Conservation (phyloP, 2,329 filamentous ascomycete species). For the Alternaria novae-zelandiae region DNA sequence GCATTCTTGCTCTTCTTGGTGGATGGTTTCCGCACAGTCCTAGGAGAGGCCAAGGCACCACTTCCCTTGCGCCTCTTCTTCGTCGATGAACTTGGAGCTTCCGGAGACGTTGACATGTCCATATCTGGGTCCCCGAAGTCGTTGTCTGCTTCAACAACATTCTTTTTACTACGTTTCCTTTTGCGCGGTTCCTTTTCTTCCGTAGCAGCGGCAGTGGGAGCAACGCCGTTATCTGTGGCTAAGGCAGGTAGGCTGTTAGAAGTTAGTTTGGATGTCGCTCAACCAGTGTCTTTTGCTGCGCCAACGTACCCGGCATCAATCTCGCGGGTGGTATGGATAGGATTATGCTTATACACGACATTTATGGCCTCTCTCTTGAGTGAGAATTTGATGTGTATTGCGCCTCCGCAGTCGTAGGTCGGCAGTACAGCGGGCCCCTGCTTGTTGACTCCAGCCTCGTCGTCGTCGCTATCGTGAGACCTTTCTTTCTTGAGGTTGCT, state of each 20-base stretch:
- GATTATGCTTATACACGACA: conserved; percentile 47
- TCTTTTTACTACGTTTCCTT: conserved; percentile 27
- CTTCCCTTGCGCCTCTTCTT: conserved; percentile 33
- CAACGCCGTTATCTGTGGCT: conserved; percentile 2
- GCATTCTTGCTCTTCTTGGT: conserved; percentile 26
- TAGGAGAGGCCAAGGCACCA: conserved; percentile 7
- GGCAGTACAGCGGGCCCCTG: conserved; percentile 13
- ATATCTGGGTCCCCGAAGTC: conserved; percentile 18
- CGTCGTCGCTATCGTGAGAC: conserved; percentile 16
- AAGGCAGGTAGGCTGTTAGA: conserved; percentile 9
- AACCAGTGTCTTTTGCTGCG: neutral
- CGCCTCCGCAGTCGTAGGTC: conserved; percentile 43
- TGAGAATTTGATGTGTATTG: conserved; percentile 45
- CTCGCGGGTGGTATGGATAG: conserved; percentile 29
- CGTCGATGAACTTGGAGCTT: conserved; percentile 17
- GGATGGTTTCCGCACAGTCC: conserved; percentile 4
- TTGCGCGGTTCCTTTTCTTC: conserved; percentile 19
- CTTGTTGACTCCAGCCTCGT: conserved; percentile 3
- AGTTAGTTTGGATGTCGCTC: neutral
- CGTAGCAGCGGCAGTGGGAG: conserved; percentile 3
- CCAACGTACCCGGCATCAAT: conserved; percentile 27
- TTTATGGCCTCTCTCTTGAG: conserved; percentile 43
- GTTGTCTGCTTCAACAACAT: conserved; percentile 17
- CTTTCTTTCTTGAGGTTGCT: conserved; percentile 31
- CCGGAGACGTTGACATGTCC: conserved; percentile 32